Conservation (phyloP, 768 basidiomycete species). For the Galerina sulciceps region DNA sequence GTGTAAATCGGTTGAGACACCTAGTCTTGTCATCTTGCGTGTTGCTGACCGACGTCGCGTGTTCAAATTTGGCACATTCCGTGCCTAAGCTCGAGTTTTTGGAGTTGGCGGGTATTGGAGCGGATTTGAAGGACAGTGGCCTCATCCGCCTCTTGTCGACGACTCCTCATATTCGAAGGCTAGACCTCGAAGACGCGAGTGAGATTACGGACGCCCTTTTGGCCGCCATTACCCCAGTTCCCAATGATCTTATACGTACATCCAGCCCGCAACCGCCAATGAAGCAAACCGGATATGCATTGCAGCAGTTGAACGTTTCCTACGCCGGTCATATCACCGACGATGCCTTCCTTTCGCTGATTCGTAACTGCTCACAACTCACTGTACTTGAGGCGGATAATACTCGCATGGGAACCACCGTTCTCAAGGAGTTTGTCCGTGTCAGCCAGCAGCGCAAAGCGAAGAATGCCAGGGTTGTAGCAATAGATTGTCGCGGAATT, state of each 20-base stretch:
- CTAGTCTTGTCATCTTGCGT: conserved; percentile 73
- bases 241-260: neutral
- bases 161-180: conserved; percentile 68
- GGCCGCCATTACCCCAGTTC: conserved; percentile 58
- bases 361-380: conserved; percentile 65
- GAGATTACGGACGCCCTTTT: conserved; percentile 79
- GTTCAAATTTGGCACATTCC: conserved; percentile 70
- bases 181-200: conserved; percentile 87
- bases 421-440: conserved; percentile 71
- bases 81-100: conserved; percentile 77
- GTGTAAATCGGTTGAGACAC: conserved; percentile 73
- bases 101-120: conserved; percentile 78
- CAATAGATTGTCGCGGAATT: conserved; percentile 77
- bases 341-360: conserved; percentile 64
- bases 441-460: conserved; percentile 51
- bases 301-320: conserved; percentile 77
- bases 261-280: neutral
- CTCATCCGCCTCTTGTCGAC: conserved; percentile 70
- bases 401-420: conserved; percentile 66
- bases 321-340: conserved; percentile 67
- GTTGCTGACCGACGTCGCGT: conserved; percentile 75
- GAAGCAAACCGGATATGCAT: conserved; percentile 59
- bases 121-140: conserved; percentile 73
- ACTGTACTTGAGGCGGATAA: conserved; percentile 78
- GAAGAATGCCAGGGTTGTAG: conserved; percentile 60